Evolutionary conservation across 2,329 filamentous ascomycete species (phyloP).

Genomic region (Elsinoe batatas): DNA sequence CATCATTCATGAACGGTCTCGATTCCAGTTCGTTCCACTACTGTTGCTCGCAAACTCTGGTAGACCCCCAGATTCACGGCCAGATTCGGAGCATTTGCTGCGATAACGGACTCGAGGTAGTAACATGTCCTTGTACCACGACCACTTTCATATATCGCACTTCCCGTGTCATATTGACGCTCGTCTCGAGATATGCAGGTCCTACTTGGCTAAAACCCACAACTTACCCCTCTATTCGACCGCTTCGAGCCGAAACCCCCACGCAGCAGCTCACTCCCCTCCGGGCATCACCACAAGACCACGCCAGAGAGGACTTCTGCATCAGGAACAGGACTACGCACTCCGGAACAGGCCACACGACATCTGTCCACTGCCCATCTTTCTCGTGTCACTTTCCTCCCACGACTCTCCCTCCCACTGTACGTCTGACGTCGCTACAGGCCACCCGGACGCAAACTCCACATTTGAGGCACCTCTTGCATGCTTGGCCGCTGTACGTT

Average conservation of each 20-base stretch:
- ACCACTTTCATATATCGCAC: neutral
- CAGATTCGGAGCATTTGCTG: neutral
- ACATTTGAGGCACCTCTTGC: neutral
- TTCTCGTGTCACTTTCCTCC: neutral
- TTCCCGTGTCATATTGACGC: neutral
- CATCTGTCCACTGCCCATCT: neutral
- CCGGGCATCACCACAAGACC: neutral
- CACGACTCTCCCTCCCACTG: neutral
- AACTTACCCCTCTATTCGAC: conserved; percentile 7
- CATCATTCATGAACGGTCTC: neutral
- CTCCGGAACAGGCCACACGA: neutral
- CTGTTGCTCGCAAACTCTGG: neutral
- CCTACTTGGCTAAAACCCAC: conserved; percentile 21
- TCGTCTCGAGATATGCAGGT: neutral
- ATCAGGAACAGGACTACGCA: conserved; percentile 3
- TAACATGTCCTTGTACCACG: too few species aligned
- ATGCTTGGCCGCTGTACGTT: conserved; percentile 1
- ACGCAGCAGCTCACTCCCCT: neutral
- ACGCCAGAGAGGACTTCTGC: neutral
- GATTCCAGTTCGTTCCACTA: neutral
- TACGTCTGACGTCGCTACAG: neutral
- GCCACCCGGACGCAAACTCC: conserved; percentile 8
- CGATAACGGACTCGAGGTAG: conserved; percentile 5
- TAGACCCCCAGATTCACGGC: neutral
- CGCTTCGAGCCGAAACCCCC: conserved; percentile 6